Percentiles rank a stretch among this genome's conserved stretches.
These are phyloP conservation scores for Blastocladiella emersonii DNA, from an alignment of 371 early-diverging fungal species.

Conservation along the genomic window DNA sequence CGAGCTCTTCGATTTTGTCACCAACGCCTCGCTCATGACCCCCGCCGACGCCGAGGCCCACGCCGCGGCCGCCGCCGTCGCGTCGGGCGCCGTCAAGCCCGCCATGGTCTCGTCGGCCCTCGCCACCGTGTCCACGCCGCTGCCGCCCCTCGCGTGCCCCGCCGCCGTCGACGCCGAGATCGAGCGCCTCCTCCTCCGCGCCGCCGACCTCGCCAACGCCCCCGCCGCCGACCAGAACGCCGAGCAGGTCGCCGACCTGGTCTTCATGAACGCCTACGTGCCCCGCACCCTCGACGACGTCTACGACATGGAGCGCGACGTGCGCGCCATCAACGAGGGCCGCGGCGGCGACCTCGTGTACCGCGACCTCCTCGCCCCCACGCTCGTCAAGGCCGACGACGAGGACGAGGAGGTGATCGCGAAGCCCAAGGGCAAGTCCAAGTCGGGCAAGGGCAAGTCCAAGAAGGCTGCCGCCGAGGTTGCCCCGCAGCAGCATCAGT, in stretches of 20 bases:
- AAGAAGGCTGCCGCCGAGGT: not conserved
- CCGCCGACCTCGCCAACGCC: not conserved
- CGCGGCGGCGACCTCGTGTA: conserved; percentile 49
- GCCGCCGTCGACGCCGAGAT: conserved; percentile 37
- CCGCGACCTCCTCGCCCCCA: conserved; percentile 24
- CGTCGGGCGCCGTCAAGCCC: conserved; percentile 32
- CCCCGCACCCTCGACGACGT: conserved; percentile 87
- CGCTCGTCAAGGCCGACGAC: not conserved
- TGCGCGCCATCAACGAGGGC: conserved; percentile 53
- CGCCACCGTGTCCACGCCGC: no score
- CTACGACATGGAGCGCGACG: conserved; percentile 73
- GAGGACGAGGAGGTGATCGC: no score
- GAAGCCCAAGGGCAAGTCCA: not conserved
- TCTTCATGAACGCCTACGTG: conserved; percentile 82
- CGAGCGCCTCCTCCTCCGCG: conserved; percentile 12
- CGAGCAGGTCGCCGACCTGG: conserved; percentile 60
- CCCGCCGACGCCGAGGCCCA: no score
- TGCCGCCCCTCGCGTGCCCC: not conserved
- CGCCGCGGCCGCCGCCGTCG: not conserved
- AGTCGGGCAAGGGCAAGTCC: not conserved
- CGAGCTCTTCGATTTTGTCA: conserved; percentile 84
- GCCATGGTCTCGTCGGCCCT: conserved; percentile 23
- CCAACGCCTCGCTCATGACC: conserved; percentile 11
- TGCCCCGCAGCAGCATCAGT: no score
- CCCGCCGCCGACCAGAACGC: not conserved